A percentile compares a stretch with the other conserved stretches of the same genome.
Evolutionary conservation across 805 yeast genomes (phyloP).

Genomic region (Wickerhamomyces xylosicus): DNA sequence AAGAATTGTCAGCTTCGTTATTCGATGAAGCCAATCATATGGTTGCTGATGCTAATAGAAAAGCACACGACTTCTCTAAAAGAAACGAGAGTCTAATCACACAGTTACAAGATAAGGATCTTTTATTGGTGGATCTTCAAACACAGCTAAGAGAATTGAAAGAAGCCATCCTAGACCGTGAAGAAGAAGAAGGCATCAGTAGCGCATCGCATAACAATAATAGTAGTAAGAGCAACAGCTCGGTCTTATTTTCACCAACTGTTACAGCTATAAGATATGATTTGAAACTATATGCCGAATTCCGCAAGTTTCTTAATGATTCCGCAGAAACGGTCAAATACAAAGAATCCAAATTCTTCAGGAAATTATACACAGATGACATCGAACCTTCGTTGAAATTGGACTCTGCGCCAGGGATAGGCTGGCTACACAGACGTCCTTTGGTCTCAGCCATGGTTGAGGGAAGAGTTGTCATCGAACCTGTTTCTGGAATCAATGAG

Average conservation of each 20-base stretch:
- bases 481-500: constrained; percentile 76
- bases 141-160: constrained; percentile 63
- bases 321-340: constrained; percentile 26
- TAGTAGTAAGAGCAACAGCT: not conserved
- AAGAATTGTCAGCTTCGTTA: constrained; percentile 65
- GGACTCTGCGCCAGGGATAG: constrained; percentile 52
- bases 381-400: constrained; percentile 63
- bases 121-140: constrained; percentile 51
- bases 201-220: not conserved
- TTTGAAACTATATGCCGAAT: constrained; percentile 26
- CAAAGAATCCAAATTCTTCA: constrained; percentile 43
- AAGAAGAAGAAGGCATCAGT: constrained; percentile 22
- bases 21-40: constrained; percentile 79
- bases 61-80: constrained; percentile 46
- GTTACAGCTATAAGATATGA: constrained; percentile 32
- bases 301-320: constrained; percentile 26
- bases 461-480: constrained; percentile 76
- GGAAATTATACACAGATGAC: constrained; percentile 62
- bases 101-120: constrained; percentile 59
- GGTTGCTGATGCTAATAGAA: constrained; percentile 72
- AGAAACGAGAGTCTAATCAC: constrained; percentile 45
- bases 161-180: constrained; percentile 36
- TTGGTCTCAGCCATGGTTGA: constrained; percentile 64
- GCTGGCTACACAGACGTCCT: constrained; percentile 51
- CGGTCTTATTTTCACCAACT: constrained; percentile 29